A percentile compares a stretch with the other conserved stretches of the same genome.
These are phyloP conservation scores for Torulaspora indica DNA, from an alignment of 805 yeast species.

Conservation along the genomic window DNA sequence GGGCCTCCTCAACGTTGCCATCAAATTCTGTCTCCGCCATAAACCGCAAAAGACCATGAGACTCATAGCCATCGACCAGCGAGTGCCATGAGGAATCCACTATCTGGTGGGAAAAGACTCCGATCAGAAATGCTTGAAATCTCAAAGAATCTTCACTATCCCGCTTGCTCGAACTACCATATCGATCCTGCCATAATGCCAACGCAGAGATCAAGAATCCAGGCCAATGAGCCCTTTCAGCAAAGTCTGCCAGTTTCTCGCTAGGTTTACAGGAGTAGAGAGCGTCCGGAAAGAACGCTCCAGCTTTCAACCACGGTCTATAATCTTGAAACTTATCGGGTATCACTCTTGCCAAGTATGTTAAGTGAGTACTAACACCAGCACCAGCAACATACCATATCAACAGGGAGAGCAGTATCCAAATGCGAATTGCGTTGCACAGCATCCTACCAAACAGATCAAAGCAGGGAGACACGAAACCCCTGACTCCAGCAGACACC, in stretches of 20 bases:
- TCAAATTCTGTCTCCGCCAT: conserved; percentile 51
- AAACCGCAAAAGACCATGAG: conserved; percentile 48
- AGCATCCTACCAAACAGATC: not conserved
- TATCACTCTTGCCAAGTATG: conserved; percentile 17
- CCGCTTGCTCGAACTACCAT: conserved; percentile 12
- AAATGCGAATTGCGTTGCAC: not conserved
- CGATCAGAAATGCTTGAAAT: conserved; percentile 53
- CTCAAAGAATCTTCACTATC: conserved; percentile 25
- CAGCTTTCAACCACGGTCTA: conserved; percentile 44
- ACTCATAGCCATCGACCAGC: conserved; percentile 35
- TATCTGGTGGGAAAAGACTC: conserved; percentile 57
- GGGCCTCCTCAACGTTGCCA: conserved; percentile 48
- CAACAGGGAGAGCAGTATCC: not conserved
- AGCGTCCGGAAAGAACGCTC: conserved; percentile 67
- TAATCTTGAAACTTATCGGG: conserved; percentile 36
- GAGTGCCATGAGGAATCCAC: conserved; percentile 70
- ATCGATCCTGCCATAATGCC: conserved; percentile 39
- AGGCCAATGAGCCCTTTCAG: conserved; percentile 70
- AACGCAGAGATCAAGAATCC: conserved; percentile 51
- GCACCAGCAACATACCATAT: conserved; percentile 11
- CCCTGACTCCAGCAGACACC: not conserved
- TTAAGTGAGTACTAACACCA: conserved; percentile 27
- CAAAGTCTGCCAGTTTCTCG: conserved; percentile 38
- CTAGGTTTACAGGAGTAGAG: conserved; percentile 57
- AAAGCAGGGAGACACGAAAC: not conserved